A percentile compares a stretch with the other conserved stretches of the same genome.
These are phyloP conservation scores for Entelexis sorbosivorans DNA, from an alignment of 1,139 yeast genomes.

Conservation along the genomic window DNA sequence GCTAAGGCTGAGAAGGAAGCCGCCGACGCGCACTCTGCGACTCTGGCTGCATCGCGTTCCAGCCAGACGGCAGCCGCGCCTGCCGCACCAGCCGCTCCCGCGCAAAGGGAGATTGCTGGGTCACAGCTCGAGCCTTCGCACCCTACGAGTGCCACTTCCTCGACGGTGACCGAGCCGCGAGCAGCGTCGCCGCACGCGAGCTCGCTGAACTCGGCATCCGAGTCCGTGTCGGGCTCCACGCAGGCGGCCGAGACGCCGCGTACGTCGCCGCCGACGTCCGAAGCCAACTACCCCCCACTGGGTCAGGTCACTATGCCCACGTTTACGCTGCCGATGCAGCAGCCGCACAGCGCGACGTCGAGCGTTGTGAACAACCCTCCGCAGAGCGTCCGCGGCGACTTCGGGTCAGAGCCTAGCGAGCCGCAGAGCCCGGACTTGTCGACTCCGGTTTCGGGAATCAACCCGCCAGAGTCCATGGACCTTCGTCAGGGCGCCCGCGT, in stretches of 20 bases:
- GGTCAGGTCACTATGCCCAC: slow-evolving; percentile 22
- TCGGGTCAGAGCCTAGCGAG: slow-evolving; percentile 34
- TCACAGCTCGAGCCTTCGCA: slow-evolving; percentile 32
- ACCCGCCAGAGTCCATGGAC: not conserved
- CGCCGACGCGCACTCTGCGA: slow-evolving; percentile 19
- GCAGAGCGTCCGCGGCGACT: slow-evolving; percentile 72
- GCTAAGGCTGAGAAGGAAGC: not conserved
- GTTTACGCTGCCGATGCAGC: slow-evolving; percentile 38
- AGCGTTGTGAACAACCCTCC: slow-evolving; percentile 91
- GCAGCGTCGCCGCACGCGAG: slow-evolving; percentile 35
- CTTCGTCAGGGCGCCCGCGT: not conserved
- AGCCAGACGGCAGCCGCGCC: not conserved
- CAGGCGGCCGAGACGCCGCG: slow-evolving; percentile 39
- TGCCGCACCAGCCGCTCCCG: not conserved
- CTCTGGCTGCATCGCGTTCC: slow-evolving; percentile 21
- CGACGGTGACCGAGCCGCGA: slow-evolving; percentile 44
- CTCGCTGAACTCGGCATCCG: slow-evolving; percentile 27
- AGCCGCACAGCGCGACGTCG: slow-evolving; percentile 75
- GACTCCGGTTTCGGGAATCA: not conserved
- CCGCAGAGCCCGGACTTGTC: slow-evolving; percentile 15
- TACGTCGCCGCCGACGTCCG: slow-evolving; percentile 46
- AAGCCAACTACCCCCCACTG: slow-evolving; percentile 16
- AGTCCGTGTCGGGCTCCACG: slow-evolving; percentile 20
- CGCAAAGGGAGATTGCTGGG: not conserved
- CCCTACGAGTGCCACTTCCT: not conserved